Evolutionary conservation across 495 filamentous ascomycete species (phyloP).

Genomic region (Neurospora sp.): DNA sequence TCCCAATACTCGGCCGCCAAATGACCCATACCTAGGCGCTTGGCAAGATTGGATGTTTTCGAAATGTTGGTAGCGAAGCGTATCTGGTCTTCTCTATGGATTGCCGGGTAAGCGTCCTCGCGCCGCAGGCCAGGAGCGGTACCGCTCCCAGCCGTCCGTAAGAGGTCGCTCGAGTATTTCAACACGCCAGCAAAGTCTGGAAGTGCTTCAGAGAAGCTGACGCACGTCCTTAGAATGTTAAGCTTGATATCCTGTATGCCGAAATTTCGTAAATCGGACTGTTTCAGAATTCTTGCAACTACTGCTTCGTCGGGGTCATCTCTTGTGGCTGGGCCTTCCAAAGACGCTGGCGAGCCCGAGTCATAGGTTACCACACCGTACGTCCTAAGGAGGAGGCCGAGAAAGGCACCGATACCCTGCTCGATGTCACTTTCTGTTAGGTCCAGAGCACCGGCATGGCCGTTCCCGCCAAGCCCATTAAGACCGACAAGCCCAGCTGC

Average conservation of each 20-base stretch:
- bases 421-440: constrained; percentile 68
- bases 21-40: constrained; percentile 57
- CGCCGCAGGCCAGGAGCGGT: constrained; percentile 57
- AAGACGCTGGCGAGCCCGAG: constrained; percentile 3
- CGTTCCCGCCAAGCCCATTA: constrained; percentile 30
- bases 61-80: constrained; percentile 72
- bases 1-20: constrained; percentile 90
- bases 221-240: constrained; percentile 73
- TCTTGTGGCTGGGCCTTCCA: constrained; percentile 3
- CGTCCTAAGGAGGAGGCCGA: constrained; percentile 36
- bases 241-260: constrained; percentile 66
- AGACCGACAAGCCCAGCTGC: constrained; percentile 70
- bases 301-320: constrained; percentile 40
- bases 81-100: constrained; percentile 75
- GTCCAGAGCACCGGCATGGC: constrained; percentile 52
- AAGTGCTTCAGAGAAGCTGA: constrained; percentile 85
- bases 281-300: constrained; percentile 40
- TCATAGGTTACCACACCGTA: constrained; percentile 40
- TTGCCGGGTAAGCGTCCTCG: constrained; percentile 49
- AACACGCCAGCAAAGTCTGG: constrained; percentile 86
- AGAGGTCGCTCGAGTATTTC: constrained; percentile 70
- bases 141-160: constrained; percentile 72
- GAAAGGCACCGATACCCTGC: constrained; percentile 50
- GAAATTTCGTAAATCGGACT: constrained; percentile 46
- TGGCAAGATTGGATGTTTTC: constrained; percentile 66